A percentile compares a stretch with the other conserved stretches of the same genome.
Evolutionary conservation across 371 early-diverging fungal species (phyloP).

Genomic region (Aphelidium insulamus): DNA sequence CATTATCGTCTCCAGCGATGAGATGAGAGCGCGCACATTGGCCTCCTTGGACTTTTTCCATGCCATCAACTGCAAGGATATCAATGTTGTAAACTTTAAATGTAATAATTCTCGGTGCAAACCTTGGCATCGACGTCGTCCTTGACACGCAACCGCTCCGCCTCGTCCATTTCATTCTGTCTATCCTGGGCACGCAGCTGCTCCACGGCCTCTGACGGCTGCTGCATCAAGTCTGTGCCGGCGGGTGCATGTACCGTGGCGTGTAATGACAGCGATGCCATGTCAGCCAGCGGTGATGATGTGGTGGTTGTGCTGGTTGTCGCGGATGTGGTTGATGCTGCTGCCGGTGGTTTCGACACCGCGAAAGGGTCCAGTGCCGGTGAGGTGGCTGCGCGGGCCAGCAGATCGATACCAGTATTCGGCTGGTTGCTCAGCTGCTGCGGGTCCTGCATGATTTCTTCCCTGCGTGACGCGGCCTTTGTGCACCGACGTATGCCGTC

Average conservation of each 20-base stretch:
- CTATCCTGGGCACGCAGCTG: conserved; percentile 47
- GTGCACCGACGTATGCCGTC: conserved; percentile 37
- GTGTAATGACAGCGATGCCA: neutral
- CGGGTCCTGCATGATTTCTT: neutral
- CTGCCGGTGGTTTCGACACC: conserved; percentile 10
- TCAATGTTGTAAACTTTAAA: conserved; percentile 1
- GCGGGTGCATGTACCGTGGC: too few relatives aligned
- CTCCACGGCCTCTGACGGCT: conserved; percentile 15
- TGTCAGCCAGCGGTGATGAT: neutral
- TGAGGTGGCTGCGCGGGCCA: neutral
- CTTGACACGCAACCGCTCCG: conserved; percentile 34
- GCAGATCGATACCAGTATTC: too few relatives aligned
- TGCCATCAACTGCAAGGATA: conserved; percentile 10
- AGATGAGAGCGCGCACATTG: conserved; percentile 68
- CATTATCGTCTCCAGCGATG: conserved; percentile 52
- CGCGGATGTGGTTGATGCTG: conserved; percentile 1
- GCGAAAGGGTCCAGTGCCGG: conserved; percentile 2
- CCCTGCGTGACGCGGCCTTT: conserved; percentile 15
- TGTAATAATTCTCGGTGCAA: too few relatives aligned
- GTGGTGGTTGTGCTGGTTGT: conserved; percentile 2
- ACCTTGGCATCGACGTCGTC: conserved; percentile 54
- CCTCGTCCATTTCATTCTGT: conserved; percentile 48
- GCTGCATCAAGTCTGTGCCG: conserved; percentile 2
- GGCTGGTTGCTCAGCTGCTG: neutral
- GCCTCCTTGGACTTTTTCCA: conserved; percentile 76